Conservation (phyloP, 148 eudicot genomes). For the Beta vulgaris region DNA sequence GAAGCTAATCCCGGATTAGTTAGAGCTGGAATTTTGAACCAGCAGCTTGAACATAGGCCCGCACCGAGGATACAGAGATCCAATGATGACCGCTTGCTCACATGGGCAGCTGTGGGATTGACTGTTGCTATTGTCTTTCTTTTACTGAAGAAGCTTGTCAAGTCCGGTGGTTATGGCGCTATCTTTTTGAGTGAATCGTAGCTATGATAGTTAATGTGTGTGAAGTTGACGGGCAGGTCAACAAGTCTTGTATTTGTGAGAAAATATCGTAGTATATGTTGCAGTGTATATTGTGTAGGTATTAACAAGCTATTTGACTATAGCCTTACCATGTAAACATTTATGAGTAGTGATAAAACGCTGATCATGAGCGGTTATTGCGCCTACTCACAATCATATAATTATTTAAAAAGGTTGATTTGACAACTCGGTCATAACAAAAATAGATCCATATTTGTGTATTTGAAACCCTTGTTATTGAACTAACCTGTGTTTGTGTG, state of each 20-base stretch:
- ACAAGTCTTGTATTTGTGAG: slow-evolving; percentile 2
- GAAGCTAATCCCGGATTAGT: slow-evolving; percentile 32
- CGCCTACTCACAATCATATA: too few relatives aligned
- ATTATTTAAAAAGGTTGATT: too few relatives aligned
- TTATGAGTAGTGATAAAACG: not conserved
- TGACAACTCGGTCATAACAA: too few relatives aligned
- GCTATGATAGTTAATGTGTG: slow-evolving; percentile 2
- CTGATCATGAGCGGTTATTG: too few relatives aligned
- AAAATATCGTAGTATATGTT: not conserved
- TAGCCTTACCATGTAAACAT: slow-evolving; percentile 6
- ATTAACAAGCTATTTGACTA: slow-evolving; percentile 15
- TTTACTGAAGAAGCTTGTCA: slow-evolving; percentile 78
- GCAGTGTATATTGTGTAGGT: slow-evolving; percentile 16
- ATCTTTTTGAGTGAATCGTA: slow-evolving; percentile 73
- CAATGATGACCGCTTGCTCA: slow-evolving; percentile 83
- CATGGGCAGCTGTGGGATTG: slow-evolving; percentile 85
- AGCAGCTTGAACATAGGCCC: slow-evolving; percentile 33
- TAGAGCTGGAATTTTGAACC: slow-evolving; percentile 33
- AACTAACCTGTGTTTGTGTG: too few relatives aligned
- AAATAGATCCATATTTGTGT: too few relatives aligned
- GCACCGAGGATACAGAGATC: slow-evolving; percentile 44
- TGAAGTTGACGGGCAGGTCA: slow-evolving; percentile 3
- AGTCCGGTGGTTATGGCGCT: slow-evolving; percentile 78
- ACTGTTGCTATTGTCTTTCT: slow-evolving; percentile 74
- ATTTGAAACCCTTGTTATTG: too few relatives aligned